Conservation (phyloP, 257 asterid genomes). For the Handroanthus guayacan region DNA sequence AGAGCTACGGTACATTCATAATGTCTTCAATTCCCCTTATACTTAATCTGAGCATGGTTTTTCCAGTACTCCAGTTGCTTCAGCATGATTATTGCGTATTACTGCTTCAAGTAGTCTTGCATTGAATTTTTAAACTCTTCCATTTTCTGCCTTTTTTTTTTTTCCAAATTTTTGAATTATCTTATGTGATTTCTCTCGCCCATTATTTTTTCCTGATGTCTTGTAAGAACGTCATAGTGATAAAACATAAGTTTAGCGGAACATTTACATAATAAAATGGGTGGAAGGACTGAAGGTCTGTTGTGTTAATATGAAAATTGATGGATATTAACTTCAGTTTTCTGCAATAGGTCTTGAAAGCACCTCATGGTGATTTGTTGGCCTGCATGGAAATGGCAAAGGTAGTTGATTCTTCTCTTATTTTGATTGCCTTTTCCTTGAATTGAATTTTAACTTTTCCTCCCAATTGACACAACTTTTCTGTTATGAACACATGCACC, state of each 20-base stretch:
- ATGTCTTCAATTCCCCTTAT: not conserved
- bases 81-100: not conserved
- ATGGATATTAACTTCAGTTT: conserved; percentile 30
- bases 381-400: conserved; percentile 98
- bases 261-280: not conserved
- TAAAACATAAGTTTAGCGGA: not conserved
- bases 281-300: conserved; percentile 4
- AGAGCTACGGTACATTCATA: conserved; percentile 76
- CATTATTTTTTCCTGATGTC: too few relatives aligned
- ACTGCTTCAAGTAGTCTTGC: conserved; percentile 11
- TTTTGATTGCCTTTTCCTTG: conserved; percentile 5
- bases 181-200: too few relatives aligned
- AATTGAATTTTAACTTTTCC: not conserved
- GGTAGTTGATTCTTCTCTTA: conserved; percentile 50
- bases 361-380: conserved; percentile 85
- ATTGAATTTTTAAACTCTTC: conserved; percentile 1
- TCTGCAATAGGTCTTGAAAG: conserved; percentile 75
- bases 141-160: not conserved
- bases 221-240: not conserved
- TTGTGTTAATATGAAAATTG: not conserved
- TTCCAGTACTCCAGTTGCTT: conserved; percentile 6
- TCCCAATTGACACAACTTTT: conserved; percentile 4
- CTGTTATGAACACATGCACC: conserved; percentile 15
- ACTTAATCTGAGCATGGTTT: not conserved
- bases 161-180: not conserved